These are phyloP conservation scores for Mortierella sp. DNA, from an alignment of 371 early-diverging fungal genomes.

Conservation along the genomic window DNA sequence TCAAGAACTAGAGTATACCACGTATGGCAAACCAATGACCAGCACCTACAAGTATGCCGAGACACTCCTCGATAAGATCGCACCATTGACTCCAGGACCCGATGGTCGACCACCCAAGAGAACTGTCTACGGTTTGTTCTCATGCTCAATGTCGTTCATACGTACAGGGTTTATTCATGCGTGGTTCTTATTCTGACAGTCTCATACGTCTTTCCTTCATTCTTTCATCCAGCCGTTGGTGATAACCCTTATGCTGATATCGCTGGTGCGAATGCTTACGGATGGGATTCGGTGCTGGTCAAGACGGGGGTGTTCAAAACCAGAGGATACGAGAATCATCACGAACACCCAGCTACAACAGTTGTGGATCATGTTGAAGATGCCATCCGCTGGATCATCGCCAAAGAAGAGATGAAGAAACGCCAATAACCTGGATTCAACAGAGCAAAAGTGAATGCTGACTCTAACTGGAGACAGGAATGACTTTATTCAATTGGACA, in stretches of 20 bases:
- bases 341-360: slow-evolving; percentile 33
- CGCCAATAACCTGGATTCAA: neutral
- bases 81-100: slow-evolving; percentile 12
- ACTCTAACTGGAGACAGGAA: too few species aligned
- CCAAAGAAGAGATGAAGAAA: slow-evolving; percentile 25
- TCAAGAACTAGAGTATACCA: slow-evolving; percentile 66
- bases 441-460: too few species aligned
- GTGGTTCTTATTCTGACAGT: neutral
- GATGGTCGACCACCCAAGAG: slow-evolving; percentile 14
- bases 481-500: too few species aligned
- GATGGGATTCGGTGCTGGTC: slow-evolving; percentile 88
- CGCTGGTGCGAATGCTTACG: slow-evolving; percentile 83
- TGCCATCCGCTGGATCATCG: slow-evolving; percentile 46
- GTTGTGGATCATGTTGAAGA: slow-evolving; percentile 44
- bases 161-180: too few species aligned
- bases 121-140: slow-evolving; percentile 47
- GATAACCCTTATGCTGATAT: slow-evolving; percentile 84
- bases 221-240: slow-evolving; percentile 65
- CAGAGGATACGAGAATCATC: slow-evolving; percentile 59
- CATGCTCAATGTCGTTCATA: too few species aligned
- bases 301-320: slow-evolving; percentile 80
- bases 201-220: neutral
- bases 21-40: slow-evolving; percentile 84
- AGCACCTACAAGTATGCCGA: slow-evolving; percentile 81
- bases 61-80: slow-evolving; percentile 56